Base-by-base conservation (phyloP, 2,329 filamentous ascomycete species). In the Diaporthe sp. region DNA sequence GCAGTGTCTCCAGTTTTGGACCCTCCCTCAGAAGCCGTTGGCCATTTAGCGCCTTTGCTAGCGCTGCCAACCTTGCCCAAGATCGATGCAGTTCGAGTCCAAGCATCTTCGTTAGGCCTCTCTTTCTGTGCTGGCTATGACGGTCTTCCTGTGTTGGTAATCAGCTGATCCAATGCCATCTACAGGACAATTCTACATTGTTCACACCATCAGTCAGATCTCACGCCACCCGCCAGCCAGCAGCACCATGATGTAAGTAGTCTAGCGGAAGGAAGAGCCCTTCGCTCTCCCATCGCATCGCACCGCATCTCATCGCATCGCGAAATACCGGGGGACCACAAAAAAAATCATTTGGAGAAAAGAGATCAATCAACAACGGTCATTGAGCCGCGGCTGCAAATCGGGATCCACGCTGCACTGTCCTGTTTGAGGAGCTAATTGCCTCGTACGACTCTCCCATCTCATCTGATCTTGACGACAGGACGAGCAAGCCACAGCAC, bases 321-420 rank as follows among this genome's bases (percentile, higher is more conserved):
- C 62, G 62, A 53, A 51, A 68, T 37, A 53, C 25, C 49, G 65
- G 46, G 42, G 65, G 46, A 44, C 65, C 65, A 68, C 65, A 68
- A 68, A 68, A 68, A 53, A 53, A 25, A 22, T 25, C 2, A 28
- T 9, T n/a, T 37, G 9, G 4, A 28, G 31, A 57, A 22, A 37
- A 58, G 17, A 58, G 31, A 37, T 58, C 39, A 44, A 15, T 37
- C 57, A 60, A 53, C 46, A 25, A 51, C 44, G 19, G 12, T 19
- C 34, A 51, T 28, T 53, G 44, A 51, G 44, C 62, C 62, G 44
- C 62, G 44, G 46, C 46, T 53, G 46, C 46, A 39, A 39, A 68
- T 28, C 31, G 31, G 46, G 65, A 68, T 68, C 65, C 65, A 68
- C 65, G 65, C 65, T 53, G 65, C 65, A 68, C 65, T 53, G 65